Evolutionary conservation across 352 stramenopile genomes (phyloP), one percentile per base, ranked within the genome.

Genomic region (Phytophthora meadii): DNA sequence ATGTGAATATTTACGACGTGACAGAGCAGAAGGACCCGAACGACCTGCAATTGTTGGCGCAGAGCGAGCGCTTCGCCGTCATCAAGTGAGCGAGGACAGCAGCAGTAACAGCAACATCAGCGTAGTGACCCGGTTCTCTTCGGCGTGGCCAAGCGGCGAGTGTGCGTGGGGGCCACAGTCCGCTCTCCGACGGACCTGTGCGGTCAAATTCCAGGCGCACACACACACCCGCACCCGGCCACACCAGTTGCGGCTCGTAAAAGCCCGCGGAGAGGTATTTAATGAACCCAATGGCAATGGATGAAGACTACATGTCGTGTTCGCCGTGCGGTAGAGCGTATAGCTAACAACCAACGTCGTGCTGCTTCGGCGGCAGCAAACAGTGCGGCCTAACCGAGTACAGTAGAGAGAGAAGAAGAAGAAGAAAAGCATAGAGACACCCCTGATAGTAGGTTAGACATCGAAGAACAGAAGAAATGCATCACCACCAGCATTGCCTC

Each of bases 1-100:
- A 91, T 75, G 77, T 95, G 54, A 94, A 94, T 73, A 89, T 94
- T 70, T 95, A 94, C 76, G 86, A 90, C 69, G 82, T 85, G 47
- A 88, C 82, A 41, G 76, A 87, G 54, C 68, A 86, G 60, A 69
- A 73, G 50, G 72, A 79, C 45, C 65, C 72, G 32, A 68, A 61
- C 25, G 64, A 77, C 40, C 57, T 85, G 42, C 56, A 79, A 62
- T 61, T 93, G 61, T 71, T 93, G 36, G 82, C 81, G 10, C 72
- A 79, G 63, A 93, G 84, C 52, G 84, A 93, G 66, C 79, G 74
- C 52, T 93, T 93, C 58, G 80, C 81, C 17, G 82, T 93, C 39
- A 81, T 88, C 46, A 73, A 74, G 61, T 71, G 64, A 77, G 53
- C 40, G 40, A 41, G 42, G 27, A 39, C 48, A 54, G 61, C 49